Base-by-base conservation (phyloP, 306 rosid genomes). In the Quercus rubra region DNA sequence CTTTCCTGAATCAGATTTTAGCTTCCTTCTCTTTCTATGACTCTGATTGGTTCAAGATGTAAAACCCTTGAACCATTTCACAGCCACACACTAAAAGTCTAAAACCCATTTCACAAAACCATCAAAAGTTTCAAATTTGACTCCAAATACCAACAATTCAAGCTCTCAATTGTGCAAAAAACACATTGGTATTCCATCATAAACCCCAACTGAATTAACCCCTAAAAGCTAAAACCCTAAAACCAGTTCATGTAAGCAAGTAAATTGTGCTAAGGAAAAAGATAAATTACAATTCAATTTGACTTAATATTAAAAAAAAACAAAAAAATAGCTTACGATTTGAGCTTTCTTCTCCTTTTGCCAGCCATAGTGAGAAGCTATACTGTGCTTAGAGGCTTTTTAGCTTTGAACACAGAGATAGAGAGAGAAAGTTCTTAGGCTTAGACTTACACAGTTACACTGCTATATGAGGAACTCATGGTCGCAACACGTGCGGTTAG, bases 271-370 rank as follows among this genome's bases (percentile, higher is more conserved):
- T 27, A 46, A 52, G 18, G n/a, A n/a, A 19, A 56, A 71, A 17
- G 14, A n/a, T 56, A 57, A 13, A 25, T 35, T 4, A 58, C 3
- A 46, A 56, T 62, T 54, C 77, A 68, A 69, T 31, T 58, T 55
- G 68, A 68, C 38, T 46, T 33, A 12, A 30, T 20, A 4, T 70
- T 4, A 5, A 49, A 55, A 13, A 56, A 59, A 12, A 2, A 6
- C 38, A 19, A 19, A 46, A 49, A 19, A 76, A 49, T 11, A 19
- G 41, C 97, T 91, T 84, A 91, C 96, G 85, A 78, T 79, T 89
- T 92, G 80, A 88, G 77, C 83, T 83, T 89, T 80, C 88, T 80
- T 70, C 79, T 89, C 84, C 78, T 89, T 81, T 84, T 89, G 69
- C 93, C 88, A 8, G 89, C 79, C 97, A 92, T 91, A 30, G 31